Conservation (phyloP, 2,329 filamentous ascomycete genomes). For the Plenodomus lindquistii region DNA sequence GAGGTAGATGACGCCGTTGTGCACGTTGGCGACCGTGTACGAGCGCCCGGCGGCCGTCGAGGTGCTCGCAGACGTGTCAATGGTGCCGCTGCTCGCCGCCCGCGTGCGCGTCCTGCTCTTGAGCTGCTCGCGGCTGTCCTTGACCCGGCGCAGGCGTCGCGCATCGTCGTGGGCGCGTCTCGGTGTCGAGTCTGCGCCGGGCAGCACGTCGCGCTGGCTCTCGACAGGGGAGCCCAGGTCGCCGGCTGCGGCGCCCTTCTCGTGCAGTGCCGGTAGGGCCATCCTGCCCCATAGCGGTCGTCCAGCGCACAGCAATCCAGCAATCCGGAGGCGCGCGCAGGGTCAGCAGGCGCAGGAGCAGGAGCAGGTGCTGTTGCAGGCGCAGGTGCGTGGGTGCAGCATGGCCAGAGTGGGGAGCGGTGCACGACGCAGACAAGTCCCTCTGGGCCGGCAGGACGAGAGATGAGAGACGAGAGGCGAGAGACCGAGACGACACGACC, state of each 20-base stretch:
- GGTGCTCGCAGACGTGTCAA: slow-evolving; percentile 31
- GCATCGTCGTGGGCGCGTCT: slow-evolving; percentile 30
- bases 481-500: background rate
- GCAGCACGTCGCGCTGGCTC: slow-evolving; percentile 31
- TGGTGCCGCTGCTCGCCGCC: slow-evolving; percentile 38
- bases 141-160: slow-evolving; percentile 41
- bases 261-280: slow-evolving; percentile 39
- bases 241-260: slow-evolving; percentile 28
- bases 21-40: slow-evolving; percentile 54
- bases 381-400: slow-evolving; percentile 19
- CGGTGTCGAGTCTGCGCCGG: slow-evolving; percentile 33
- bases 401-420: slow-evolving; percentile 21
- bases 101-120: slow-evolving; percentile 37
- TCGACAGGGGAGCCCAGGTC: slow-evolving; percentile 31
- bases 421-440: slow-evolving; percentile 33
- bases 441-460: slow-evolving; percentile 23
- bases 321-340: slow-evolving; percentile 10
- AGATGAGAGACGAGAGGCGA: slow-evolving; percentile 3
- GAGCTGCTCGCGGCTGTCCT: slow-evolving; percentile 45
- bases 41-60: slow-evolving; percentile 41
- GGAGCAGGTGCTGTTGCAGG: too few species aligned
- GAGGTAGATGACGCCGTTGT: slow-evolving; percentile 54
- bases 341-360: slow-evolving; percentile 19
- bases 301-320: slow-evolving; percentile 25
- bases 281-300: slow-evolving; percentile 44